Evolutionary conservation across 495 filamentous ascomycete genomes (phyloP).

Genomic region (Tuber borchii): DNA sequence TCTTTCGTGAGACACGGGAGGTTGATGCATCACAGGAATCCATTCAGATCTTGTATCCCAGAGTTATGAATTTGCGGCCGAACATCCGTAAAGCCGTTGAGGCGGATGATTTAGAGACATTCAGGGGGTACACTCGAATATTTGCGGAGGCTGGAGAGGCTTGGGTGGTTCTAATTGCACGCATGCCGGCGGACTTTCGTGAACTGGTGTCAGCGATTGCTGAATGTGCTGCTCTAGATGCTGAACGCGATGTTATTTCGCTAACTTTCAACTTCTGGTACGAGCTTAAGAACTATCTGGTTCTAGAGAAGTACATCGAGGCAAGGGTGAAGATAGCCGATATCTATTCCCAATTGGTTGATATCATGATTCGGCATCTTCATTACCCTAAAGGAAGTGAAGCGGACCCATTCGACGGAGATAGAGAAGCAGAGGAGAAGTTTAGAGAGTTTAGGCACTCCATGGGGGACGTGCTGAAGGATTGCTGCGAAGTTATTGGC

Average conservation of each 20-base stretch:
- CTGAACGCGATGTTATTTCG: conserved; percentile 79
- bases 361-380: conserved; percentile 86
- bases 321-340: conserved; percentile 67
- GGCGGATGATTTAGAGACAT: conserved; percentile 76
- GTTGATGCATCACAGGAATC: conserved; percentile 76
- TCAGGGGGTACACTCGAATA: conserved; percentile 78
- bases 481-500: conserved; percentile 92
- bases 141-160: conserved; percentile 91
- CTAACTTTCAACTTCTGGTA: conserved; percentile 97
- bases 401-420: conserved; percentile 85
- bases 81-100: conserved; percentile 69
- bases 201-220: conserved; percentile 83
- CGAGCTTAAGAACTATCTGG: conserved; percentile 92
- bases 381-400: conserved; percentile 78
- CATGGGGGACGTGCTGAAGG: conserved; percentile 98
- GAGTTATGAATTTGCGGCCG: conserved; percentile 67
- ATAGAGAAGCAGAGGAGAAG: conserved; percentile 92
- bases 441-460: conserved; percentile 93
- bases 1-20: conserved; percentile 87
- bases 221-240: conserved; percentile 80
- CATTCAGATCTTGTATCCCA: conserved; percentile 80
- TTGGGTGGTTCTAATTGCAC: conserved; percentile 84
- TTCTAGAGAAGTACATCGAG: conserved; percentile 78
- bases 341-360: conserved; percentile 78
- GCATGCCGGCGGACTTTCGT: conserved; percentile 71